Evolutionary conservation across 164 flowering plant species (phyloP), one percentile per base, ranked within the genome.

Genomic region (Magnolia kwangsiensis): DNA sequence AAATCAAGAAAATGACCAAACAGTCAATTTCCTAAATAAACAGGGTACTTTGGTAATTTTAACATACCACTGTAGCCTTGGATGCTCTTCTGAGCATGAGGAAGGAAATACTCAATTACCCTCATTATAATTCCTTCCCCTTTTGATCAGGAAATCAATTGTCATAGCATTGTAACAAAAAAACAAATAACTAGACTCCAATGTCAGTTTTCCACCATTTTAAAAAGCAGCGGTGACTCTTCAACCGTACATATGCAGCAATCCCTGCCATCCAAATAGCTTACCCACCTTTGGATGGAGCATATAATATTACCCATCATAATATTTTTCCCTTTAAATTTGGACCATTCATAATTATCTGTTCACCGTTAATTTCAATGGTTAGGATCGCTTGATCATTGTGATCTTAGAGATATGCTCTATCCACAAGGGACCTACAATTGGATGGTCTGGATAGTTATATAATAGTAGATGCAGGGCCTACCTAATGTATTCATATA

Each of bases 31-130:
- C 18, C 4, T 4, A 18, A 27, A 55, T 51, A 4, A 27, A 4
- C 5, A 51, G 59, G 67, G 21, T 18, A 50, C 19, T 20, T 67
- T 23, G 59, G 59, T 69, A 71, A 74, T 63, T 49, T 14, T 67
- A 74, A 23, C 8, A 23, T 0, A 10, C 72, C 74, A 78, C 51
- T 20, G 73, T 27, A 18, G 68, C 80, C 27, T 74, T 70, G 77
- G 77, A 78, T 78, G 27, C 77, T 63, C 45, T 63, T 74, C 19
- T 61, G 71, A 74, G 73, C 78, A 75, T 69, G 67, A 50, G 72
- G 37, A 67, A 37, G 51, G 51, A 75, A 67, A 74, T 63, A 78
- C 69, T 74, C 74, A 78, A 63, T 69, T 68, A 51, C 68, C 23
- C 49, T 65, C 67, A 77, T 51, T 50, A 74, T 61, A 74, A 61